Evolutionary conservation across 495 filamentous ascomycete species (phyloP).

Genomic region (Parathielavia hyrcaniae): DNA sequence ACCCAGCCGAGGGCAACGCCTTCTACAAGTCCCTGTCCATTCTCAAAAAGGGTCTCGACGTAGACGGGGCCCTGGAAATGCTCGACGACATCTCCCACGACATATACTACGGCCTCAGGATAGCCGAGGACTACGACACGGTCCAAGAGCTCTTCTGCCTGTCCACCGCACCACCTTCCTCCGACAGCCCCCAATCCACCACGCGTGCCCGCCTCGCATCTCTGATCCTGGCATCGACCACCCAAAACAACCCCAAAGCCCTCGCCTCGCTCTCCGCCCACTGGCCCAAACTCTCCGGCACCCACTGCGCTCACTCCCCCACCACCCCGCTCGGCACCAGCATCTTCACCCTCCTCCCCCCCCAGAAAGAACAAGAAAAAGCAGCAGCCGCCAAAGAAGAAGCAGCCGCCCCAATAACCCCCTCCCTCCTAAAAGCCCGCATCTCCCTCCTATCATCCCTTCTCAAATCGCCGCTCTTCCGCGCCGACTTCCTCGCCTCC

Average conservation of each 20-base stretch:
- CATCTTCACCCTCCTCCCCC: slow-evolving; percentile 28
- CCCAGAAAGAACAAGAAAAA: not conserved
- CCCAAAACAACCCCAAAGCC: slow-evolving; percentile 60
- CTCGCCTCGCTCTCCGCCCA: slow-evolving; percentile 42
- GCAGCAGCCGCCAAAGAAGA: not conserved
- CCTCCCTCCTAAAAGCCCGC: slow-evolving; percentile 33
- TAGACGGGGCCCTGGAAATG: slow-evolving; percentile 42
- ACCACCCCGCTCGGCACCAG: slow-evolving; percentile 12
- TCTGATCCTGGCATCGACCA: slow-evolving; percentile 46
- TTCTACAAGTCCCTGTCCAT: slow-evolving; percentile 43
- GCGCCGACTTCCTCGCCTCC: slow-evolving; percentile 46
- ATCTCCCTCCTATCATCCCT: slow-evolving; percentile 39
- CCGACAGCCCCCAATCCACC: slow-evolving; percentile 8
- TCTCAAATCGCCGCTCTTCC: slow-evolving; percentile 40
- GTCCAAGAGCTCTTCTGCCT: slow-evolving; percentile 43
- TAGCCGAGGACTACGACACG: slow-evolving; percentile 46
- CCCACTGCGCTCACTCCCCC: slow-evolving; percentile 19
- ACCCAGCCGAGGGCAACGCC: slow-evolving; percentile 22
- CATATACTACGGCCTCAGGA: slow-evolving; percentile 62
- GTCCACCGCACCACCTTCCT: slow-evolving; percentile 21
- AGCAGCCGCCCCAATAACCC: slow-evolving; percentile 23
- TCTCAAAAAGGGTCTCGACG: slow-evolving; percentile 37
- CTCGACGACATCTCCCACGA: slow-evolving; percentile 58
- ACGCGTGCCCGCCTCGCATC: slow-evolving; percentile 44
- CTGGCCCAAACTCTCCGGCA: slow-evolving; percentile 31